Base-by-base conservation (phyloP, 306 rosid species). In the Trifolium repens region DNA sequence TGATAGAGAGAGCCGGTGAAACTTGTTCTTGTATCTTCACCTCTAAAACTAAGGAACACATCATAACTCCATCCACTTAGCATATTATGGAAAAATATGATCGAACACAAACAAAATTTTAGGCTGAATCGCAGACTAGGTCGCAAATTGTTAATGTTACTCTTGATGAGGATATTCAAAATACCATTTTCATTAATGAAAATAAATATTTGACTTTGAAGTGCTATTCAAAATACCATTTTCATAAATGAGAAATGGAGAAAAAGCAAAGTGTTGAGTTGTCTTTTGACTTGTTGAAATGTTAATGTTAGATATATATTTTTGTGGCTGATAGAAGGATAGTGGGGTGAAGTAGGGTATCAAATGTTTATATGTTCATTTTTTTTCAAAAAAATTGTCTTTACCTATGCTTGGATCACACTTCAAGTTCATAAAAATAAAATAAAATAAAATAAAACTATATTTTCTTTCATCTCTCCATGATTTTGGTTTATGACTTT, bases 31-130 rank as follows among this genome's bases (percentile, higher is more conserved):
- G 72, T 67, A 67, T 67, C 72, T 67, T 67, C 72, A 67, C 72
- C 72, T 67, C 72, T 67, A 67, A 83, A 83, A 76, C 91, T 82
- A 14, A 87, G 55, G 40, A 87, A 82, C 5, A 86, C 89, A 70
- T 83, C 89, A 35, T 80, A 78, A 13, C 39, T 14, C 80, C 87
- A 80, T 44, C 39, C 72, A 12, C 7, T 11, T 8, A 13, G 13
- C 75, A 43, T 32, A 4, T 43, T 60, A 27, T 67, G 57, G 5
- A 5, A 32, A 32, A 32, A 32, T 67, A 24, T 67, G 55, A 5
- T 58, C 37, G 34, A 58, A 58, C 37, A 58, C 64, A 0, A 11
- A 24, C 1, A 9, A 1, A 57, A 57, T 0, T 24, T 57, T 24
- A 57, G 35, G 63, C n/a, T 24, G 35, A 57, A 2, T 24, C 34